Conservation (phyloP, 148 eudicot genomes). For the Beta vulgaris region DNA sequence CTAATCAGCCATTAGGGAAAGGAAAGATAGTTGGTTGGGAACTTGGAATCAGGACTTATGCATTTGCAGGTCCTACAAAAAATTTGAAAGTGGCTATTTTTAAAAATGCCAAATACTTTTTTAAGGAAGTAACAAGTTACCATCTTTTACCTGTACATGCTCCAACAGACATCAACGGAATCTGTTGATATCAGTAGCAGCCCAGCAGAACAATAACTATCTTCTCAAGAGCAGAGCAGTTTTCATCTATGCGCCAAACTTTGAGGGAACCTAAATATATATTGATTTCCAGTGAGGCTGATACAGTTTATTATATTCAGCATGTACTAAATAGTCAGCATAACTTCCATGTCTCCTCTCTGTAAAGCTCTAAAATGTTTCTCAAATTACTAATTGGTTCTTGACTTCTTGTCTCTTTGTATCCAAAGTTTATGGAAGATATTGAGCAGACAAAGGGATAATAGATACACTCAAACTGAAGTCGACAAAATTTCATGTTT, state of each 20-base stretch:
- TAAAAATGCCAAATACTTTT: neutral
- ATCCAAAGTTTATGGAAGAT: neutral
- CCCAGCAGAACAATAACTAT: no score
- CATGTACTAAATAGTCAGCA: neutral
- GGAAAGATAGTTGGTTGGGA: neutral
- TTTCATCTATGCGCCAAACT: neutral
- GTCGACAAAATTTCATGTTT: no score
- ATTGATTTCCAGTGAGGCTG: neutral
- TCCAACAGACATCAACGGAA: no score
- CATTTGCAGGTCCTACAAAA: neutral
- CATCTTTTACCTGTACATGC: neutral
- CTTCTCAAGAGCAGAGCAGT: no score
- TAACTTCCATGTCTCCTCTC: neutral
- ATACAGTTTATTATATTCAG: no score
- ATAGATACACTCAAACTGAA: no score
- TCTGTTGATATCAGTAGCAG: no score
- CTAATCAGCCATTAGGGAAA: neutral
- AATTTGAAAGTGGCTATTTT: neutral
- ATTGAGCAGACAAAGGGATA: neutral
- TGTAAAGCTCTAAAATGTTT: neutral
- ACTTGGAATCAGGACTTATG: neutral
- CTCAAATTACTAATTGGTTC: neutral
- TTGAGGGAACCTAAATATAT: neutral
- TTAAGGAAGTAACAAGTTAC: neutral
- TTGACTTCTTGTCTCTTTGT: neutral